Percentiles rank a stretch among this genome's conserved stretches.
These are phyloP conservation scores for Arthrobotrys entomopaga DNA, from an alignment of 2,329 filamentous ascomycete species.

Conservation along the genomic window DNA sequence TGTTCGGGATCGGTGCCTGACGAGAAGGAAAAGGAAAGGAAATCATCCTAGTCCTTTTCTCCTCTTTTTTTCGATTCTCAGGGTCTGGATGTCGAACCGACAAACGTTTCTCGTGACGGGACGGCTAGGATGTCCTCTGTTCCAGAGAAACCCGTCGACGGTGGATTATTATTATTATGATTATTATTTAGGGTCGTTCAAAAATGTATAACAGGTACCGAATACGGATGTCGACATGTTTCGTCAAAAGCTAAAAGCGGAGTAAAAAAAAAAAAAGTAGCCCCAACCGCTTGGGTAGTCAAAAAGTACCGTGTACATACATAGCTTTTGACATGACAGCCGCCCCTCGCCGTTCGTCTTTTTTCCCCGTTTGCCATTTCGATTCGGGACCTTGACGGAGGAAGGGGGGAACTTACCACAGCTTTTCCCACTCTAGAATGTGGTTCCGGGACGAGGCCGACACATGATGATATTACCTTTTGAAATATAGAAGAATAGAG, in stretches of 20 bases:
- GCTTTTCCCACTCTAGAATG: slow-evolving; percentile 49
- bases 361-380: slow-evolving; percentile 39
- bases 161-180: no score
- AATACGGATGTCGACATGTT: slow-evolving; percentile 11
- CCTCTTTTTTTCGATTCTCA: slow-evolving; percentile 13
- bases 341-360: slow-evolving; percentile 19
- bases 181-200: no score
- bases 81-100: slow-evolving; percentile 23
- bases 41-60: no score
- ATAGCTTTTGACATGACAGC: slow-evolving; percentile 38
- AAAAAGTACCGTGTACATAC: slow-evolving; percentile 20
- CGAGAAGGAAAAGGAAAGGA: background rate
- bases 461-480: slow-evolving; percentile 29
- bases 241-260: background rate
- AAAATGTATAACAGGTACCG: slow-evolving; percentile 14
- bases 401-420: slow-evolving; percentile 27
- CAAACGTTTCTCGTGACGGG: slow-evolving; percentile 39
- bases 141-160: slow-evolving; percentile 8
- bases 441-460: slow-evolving; percentile 52
- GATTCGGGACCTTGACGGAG: slow-evolving; percentile 42
- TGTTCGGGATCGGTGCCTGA: slow-evolving; percentile 47
- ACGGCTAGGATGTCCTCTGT: slow-evolving; percentile 12
- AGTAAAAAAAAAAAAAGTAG: background rate
- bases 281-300: slow-evolving; percentile 3
- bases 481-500: background rate